phyloP scores from a whole-genome alignment of 2,329 filamentous ascomycete genomes.

The Trichoderma pleuroti region DNA sequence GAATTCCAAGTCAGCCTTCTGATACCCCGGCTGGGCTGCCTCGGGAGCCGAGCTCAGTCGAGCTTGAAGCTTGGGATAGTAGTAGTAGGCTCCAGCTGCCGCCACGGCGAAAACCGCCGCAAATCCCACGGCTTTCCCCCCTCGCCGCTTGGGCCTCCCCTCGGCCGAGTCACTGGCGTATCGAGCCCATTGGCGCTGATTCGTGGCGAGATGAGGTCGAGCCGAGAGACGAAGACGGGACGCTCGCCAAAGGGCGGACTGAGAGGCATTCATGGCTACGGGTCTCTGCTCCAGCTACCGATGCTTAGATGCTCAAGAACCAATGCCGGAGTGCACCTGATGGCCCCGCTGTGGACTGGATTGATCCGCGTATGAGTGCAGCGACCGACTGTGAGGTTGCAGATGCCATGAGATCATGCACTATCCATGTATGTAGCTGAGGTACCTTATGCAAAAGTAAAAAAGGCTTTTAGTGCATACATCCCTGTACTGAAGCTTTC shows the following conservation, averaged over 20 bases:
- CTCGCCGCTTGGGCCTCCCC: constrained; percentile 24
- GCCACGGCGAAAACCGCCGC: constrained; percentile 38
- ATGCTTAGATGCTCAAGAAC: not conserved
- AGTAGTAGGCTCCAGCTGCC: constrained; percentile 38
- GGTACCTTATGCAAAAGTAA: not conserved
- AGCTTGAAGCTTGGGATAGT: constrained; percentile 35
- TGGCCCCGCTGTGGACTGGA: not conserved
- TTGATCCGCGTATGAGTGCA: constrained; percentile 5
- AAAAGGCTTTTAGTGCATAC: not conserved
- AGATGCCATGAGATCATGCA: constrained; percentile 18
- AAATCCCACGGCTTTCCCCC: constrained; percentile 31
- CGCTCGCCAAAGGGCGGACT: constrained; percentile 29
- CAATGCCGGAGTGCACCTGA: not conserved
- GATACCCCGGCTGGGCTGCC: constrained; percentile 21
- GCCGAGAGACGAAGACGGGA: constrained; percentile 25
- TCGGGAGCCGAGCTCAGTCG: constrained; percentile 24
- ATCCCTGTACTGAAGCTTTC: constrained; percentile 14
- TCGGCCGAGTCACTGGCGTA: constrained; percentile 26
- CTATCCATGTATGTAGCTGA: not conserved
- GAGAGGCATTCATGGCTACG: constrained; percentile 33
- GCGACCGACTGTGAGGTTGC: not conserved
- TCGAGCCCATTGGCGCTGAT: constrained; percentile 32
- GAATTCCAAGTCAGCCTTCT: constrained; percentile 58
- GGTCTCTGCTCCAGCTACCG: not conserved
- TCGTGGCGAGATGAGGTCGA: constrained; percentile 23